Percentiles rank a stretch among this genome's conserved stretches.
phyloP scores from a whole-genome alignment of 2,329 filamentous ascomycete genomes.

The Tricladium varicosporioides region DNA sequence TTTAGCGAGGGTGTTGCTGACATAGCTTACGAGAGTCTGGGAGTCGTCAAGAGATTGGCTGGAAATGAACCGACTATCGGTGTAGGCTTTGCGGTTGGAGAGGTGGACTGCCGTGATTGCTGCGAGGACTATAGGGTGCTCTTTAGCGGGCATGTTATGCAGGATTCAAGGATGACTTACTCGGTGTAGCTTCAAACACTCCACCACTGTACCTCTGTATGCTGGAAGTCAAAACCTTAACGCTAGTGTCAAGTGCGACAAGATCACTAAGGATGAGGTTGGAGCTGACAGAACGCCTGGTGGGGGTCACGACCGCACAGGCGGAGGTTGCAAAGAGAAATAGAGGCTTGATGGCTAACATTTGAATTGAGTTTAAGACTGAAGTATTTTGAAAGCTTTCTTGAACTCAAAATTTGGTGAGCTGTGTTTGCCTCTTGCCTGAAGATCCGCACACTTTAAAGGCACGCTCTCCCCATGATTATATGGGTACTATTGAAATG shows the following conservation, averaged over 20 bases:
- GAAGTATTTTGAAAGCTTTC: too few relatives aligned
- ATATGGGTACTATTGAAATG: too few relatives aligned
- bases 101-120: slow-evolving; percentile 13
- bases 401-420: too few relatives aligned
- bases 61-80: background rate
- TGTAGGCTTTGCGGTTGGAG: slow-evolving; percentile 9
- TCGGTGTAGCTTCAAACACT: slow-evolving; percentile 17
- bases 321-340: slow-evolving; percentile 3
- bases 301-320: background rate
- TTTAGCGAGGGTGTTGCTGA: slow-evolving; percentile 2
- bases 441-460: too few relatives aligned
- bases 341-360: slow-evolving; percentile 11
- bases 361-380: background rate
- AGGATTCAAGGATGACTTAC: too few relatives aligned
- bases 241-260: slow-evolving; percentile 44
- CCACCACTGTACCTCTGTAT: slow-evolving; percentile 11
- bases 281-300: background rate
- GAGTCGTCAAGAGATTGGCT: slow-evolving; percentile 4
- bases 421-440: too few relatives aligned
- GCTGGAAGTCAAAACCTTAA: slow-evolving; percentile 44
- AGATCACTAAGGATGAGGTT: slow-evolving; percentile 40
- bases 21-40: slow-evolving; percentile 6
- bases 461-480: too few relatives aligned
- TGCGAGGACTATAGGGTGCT: slow-evolving; percentile 2
- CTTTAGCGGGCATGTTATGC: too few relatives aligned